phyloP scores from a whole-genome alignment of 176 grass and related monocot species.

The Zizania latifolia region DNA sequence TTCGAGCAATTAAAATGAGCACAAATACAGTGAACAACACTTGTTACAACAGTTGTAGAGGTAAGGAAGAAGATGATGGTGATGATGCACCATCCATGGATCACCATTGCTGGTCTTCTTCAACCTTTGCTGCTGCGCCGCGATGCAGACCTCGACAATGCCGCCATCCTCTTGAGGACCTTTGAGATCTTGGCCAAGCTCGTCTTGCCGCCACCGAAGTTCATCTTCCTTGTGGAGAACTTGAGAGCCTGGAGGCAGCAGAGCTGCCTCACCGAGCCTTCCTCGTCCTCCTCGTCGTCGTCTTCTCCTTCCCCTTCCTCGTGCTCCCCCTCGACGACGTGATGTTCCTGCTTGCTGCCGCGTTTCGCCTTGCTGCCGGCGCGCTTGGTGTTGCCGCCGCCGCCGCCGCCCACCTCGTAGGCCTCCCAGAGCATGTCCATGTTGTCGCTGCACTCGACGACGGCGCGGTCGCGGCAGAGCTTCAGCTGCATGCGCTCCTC shows the following conservation, averaged over 20 bases:
- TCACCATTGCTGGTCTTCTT: conserved; percentile 1
- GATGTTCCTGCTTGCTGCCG: conserved; percentile 9
- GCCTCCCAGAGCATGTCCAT: conserved; percentile 99
- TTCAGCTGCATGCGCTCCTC: conserved; percentile 74
- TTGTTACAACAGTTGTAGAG: background rate
- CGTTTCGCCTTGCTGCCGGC: conserved; percentile 23
- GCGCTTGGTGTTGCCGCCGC: background rate
- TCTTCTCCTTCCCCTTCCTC: conserved; percentile 14
- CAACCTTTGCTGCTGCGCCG: background rate
- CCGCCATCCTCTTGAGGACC: conserved; percentile 61
- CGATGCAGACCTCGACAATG: conserved; percentile 42
- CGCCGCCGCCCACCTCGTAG: conserved; percentile 58
- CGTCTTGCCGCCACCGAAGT: conserved; percentile 61
- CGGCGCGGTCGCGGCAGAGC: conserved; percentile 48
- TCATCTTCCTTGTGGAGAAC: conserved; percentile 84
- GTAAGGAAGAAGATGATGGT: background rate
- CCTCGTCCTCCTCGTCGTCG: conserved; percentile 15
- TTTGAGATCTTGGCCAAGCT: conserved; percentile 81
- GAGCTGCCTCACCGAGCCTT: conserved; percentile 48
- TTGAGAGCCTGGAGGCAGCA: conserved; percentile 90
- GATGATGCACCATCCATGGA: background rate
- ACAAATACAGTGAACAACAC: conserved; percentile 2
- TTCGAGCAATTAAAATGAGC: background rate
- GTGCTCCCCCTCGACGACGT: background rate
- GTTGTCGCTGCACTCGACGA: conserved; percentile 53